A percentile compares a stretch with the other conserved stretches of the same genome.
phyloP scores from a whole-genome alignment of 805 yeast genomes.

The Ogataea kodamae region DNA sequence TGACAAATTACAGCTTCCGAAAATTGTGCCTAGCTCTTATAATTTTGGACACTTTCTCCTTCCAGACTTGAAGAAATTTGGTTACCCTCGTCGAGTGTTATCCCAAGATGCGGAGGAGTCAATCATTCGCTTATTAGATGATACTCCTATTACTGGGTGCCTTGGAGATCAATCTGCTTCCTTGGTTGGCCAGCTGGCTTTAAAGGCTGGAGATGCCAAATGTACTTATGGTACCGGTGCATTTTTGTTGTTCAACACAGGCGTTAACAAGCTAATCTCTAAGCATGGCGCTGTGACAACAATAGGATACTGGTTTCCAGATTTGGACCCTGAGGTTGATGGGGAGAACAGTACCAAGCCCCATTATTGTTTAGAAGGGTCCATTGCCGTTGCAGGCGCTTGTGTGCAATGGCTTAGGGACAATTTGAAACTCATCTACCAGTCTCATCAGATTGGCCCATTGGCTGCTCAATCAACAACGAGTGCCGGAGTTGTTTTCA shows the following conservation, averaged over 20 bases:
- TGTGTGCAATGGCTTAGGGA: conserved; percentile 93
- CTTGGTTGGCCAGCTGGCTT: conserved; percentile 86
- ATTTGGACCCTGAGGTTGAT: conserved; percentile 42
- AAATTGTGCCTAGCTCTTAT: conserved; percentile 75
- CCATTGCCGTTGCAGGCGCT: conserved; percentile 94
- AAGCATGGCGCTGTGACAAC: conserved; percentile 85
- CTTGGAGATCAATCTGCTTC: conserved; percentile 95
- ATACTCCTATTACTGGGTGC: conserved; percentile 81
- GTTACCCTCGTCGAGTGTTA: conserved; percentile 10
- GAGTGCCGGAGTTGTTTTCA: conserved; percentile 90
- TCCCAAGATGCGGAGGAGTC: conserved; percentile 45
- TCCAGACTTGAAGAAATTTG: conserved; percentile 43
- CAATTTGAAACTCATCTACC: conserved; percentile 75
- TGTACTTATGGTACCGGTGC: conserved; percentile 98
- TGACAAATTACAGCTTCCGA: conserved; percentile 61
- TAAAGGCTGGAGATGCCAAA: conserved; percentile 80
- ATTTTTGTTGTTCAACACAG: conserved; percentile 85
- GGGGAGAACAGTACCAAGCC: conserved; percentile 48
- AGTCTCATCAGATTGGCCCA: conserved; percentile 86
- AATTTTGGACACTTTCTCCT: conserved; percentile 68
- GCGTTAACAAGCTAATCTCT: conserved; percentile 64
- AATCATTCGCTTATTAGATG: conserved; percentile 44
- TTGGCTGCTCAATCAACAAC: conserved; percentile 77
- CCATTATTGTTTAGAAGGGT: conserved; percentile 89
- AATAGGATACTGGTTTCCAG: conserved; percentile 85